A percentile compares a stretch with the other conserved stretches of the same genome.
phyloP scores from a whole-genome alignment of 306 rosid genomes.

The Vigna nakashimae region DNA sequence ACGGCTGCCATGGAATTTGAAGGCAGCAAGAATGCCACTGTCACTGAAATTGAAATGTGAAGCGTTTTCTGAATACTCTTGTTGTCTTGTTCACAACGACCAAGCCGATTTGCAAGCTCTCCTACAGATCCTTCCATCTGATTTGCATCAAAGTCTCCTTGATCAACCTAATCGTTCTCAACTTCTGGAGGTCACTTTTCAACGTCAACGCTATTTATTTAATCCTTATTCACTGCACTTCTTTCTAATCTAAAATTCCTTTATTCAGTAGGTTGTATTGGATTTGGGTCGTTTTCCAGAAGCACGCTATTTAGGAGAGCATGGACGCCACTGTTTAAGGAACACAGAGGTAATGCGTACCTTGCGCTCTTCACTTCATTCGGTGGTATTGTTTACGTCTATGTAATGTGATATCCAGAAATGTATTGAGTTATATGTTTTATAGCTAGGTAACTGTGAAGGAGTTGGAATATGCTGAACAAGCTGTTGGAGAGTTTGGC shows the following conservation, averaged over 20 bases:
- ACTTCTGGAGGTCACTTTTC: constrained; percentile 60
- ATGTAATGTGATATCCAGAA: not conserved
- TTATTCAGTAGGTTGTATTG: constrained; percentile 58
- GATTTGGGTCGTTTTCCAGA: constrained; percentile 75
- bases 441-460: constrained; percentile 63
- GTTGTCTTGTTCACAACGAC: constrained; percentile 40
- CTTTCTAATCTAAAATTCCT: not conserved
- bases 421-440: not conserved
- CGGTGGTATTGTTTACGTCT: not conserved
- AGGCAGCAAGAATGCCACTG: not conserved
- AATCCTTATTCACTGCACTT: not conserved
- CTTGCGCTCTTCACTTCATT: not conserved
- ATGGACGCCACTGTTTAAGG: constrained; percentile 58
- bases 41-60: constrained; percentile 3
- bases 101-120: constrained; percentile 54
- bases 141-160: constrained; percentile 65
- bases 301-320: constrained; percentile 67
- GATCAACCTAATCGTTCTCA: constrained; percentile 53
- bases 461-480: constrained; percentile 72
- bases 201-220: not conserved
- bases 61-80: not conserved
- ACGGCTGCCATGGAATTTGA: constrained; percentile 18
- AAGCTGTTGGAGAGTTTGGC: constrained; percentile 76
- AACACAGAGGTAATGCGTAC: constrained; percentile 50
- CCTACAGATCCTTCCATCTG: constrained; percentile 69